Base-by-base conservation (phyloP, 2,329 filamentous ascomycete species). In the Alternaria ethzedia region DNA sequence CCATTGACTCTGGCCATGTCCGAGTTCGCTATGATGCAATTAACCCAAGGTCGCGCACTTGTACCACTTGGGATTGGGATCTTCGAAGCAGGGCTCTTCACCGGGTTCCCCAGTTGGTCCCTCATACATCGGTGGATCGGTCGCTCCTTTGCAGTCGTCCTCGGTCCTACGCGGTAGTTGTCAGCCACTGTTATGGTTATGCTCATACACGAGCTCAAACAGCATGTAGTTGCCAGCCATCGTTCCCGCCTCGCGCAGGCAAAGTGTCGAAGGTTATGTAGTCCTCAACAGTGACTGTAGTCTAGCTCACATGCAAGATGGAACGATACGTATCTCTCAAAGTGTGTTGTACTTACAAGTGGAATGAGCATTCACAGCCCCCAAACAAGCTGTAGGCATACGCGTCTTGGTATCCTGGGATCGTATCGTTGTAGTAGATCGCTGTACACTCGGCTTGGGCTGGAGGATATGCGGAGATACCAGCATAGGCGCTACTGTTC, bases 1-100 rank as follows among this genome's bases (percentile, higher is more conserved):
- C 32, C 6, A 15, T 3, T 17, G 2, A 15, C 7, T 21, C 21
- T 11, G 25, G 2, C 3, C 23, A 1, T 2, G 3, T 26, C 2
- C 36, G 3, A 44, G 6, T 13, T 11, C 12, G 15, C 13, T 4
- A 12, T 41, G 5, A 52, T 21, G 20, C 7, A 3, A 12, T 47
- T 11, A 63, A 13, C 15, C 50, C 5, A 26, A 9, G 1, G 47
- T 59, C 4, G 45, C 60, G 15, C 67, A 70, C 36, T 45, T 63
- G 47, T 70, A 70, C 67, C 65, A 68, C 41, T 62, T 63, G 11
- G 67, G 67, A 43, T 28, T 65, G 4, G 67, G 65, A 3, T 64
- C 51, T 12, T 49, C 54, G 32, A 70, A 70, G 6, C 50, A 36
- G 2, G 63, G 56, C 12, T 64, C 63, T 9, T 52, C 26, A 47